Evolutionary conservation across 2,329 filamentous ascomycete species (phyloP).

Genomic region (Fusarium nygamai): DNA sequence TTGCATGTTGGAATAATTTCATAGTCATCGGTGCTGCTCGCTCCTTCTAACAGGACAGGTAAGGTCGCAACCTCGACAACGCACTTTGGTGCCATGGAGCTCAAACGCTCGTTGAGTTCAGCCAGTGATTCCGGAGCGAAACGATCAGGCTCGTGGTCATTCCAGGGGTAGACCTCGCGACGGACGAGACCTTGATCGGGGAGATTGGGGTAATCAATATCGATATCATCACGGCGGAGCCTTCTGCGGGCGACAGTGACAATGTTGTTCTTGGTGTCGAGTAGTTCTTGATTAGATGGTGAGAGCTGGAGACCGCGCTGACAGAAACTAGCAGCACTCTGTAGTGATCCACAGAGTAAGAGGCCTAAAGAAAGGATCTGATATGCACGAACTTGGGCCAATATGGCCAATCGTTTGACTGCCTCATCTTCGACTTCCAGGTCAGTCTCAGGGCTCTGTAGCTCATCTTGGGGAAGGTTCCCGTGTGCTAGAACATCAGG

Average conservation of each 20-base stretch:
- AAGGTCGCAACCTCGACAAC: slow-evolving; percentile 80
- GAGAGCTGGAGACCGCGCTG: slow-evolving; percentile 66
- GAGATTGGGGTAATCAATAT: slow-evolving; percentile 60
- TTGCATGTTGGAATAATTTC: slow-evolving; percentile 68
- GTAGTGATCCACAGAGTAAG: slow-evolving; percentile 73
- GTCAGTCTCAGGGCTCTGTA: slow-evolving; percentile 47
- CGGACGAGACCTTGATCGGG: slow-evolving; percentile 77
- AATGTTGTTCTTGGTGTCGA: slow-evolving; percentile 64
- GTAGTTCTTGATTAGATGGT: slow-evolving; percentile 65
- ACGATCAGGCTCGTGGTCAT: slow-evolving; percentile 73
- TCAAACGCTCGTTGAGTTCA: slow-evolving; percentile 76
- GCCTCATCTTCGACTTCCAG: slow-evolving; percentile 48
- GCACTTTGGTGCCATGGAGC: slow-evolving; percentile 79
- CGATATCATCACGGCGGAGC: slow-evolving; percentile 57
- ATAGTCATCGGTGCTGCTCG: slow-evolving; percentile 59
- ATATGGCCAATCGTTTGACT: slow-evolving; percentile 54
- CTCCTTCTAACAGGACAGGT: slow-evolving; percentile 72
- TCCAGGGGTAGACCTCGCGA: slow-evolving; percentile 77
- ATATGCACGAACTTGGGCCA: slow-evolving; percentile 66
- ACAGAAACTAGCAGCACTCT: slow-evolving; percentile 74
- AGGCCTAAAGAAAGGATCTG: slow-evolving; percentile 68
- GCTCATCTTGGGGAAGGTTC: slow-evolving; percentile 50
- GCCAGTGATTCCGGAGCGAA: slow-evolving; percentile 74
- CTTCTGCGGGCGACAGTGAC: slow-evolving; percentile 61
- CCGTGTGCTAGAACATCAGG: slow-evolving; percentile 60